Conservation (phyloP, 371 early-diverging fungal species). For the Phascolomyces articulosus region DNA sequence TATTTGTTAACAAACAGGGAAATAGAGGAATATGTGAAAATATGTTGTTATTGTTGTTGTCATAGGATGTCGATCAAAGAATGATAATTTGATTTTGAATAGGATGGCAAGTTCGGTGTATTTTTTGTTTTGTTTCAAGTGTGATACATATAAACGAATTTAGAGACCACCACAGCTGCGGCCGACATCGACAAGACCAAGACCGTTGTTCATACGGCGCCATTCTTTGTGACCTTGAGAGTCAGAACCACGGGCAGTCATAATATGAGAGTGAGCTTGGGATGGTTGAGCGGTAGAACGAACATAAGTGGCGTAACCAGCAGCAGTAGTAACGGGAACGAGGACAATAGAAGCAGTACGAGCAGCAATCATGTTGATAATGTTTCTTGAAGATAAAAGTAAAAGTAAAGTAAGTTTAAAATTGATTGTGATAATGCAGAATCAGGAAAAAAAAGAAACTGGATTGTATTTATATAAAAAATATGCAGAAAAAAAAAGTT, state of each 20-base stretch:
- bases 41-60: no score
- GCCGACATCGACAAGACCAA: conserved; percentile 50
- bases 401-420: no score
- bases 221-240: conserved; percentile 31
- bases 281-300: conserved; percentile 40
- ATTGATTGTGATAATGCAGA: no score
- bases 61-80: no score
- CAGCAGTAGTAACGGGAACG: conserved; percentile 42
- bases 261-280: conserved; percentile 37
- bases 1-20: background rate
- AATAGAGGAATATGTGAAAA: no score
- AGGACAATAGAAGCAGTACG: conserved; percentile 39
- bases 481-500: background rate
- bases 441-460: background rate
- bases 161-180: conserved; percentile 53
- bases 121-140: background rate
- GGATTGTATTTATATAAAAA: background rate
- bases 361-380: conserved; percentile 30
- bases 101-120: no score
- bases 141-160: conserved; percentile 4
- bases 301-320: conserved; percentile 48
- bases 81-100: no score
- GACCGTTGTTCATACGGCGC: conserved; percentile 47
- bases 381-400: no score
- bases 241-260: conserved; percentile 30